phyloP scores from a whole-genome alignment of 108 stramenopile species.

The Nitzschia sp. region DNA sequence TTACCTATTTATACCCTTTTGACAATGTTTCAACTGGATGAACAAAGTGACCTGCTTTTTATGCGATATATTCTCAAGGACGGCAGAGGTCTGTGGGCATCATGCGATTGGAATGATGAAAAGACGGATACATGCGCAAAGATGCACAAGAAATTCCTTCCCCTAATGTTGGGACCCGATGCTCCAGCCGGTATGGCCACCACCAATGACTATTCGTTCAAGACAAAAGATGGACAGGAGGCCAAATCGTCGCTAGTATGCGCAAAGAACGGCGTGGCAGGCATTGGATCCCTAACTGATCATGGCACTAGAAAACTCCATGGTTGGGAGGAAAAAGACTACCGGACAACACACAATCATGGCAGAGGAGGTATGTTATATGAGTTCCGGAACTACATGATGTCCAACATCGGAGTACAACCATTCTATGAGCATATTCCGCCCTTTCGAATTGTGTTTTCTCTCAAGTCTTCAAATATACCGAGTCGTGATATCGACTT shows the following conservation, averaged over 20 bases:
- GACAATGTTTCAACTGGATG: slow-evolving; percentile 46
- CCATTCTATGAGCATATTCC: slow-evolving; percentile 16
- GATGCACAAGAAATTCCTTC: slow-evolving; percentile 52
- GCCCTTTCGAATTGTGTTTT: slow-evolving; percentile 52
- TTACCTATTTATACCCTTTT: slow-evolving; percentile 56
- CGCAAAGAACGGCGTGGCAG: slow-evolving; percentile 39
- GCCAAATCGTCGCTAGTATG: slow-evolving; percentile 33
- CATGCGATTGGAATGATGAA: slow-evolving; percentile 34
- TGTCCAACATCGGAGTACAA: slow-evolving; percentile 46
- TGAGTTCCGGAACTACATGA: slow-evolving; percentile 57
- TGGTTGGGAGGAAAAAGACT: slow-evolving; percentile 58
- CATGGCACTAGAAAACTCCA: slow-evolving; percentile 55
- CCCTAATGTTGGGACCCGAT: slow-evolving; percentile 42
- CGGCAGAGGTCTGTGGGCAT: slow-evolving; percentile 41
- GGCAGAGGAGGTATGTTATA: slow-evolving; percentile 52
- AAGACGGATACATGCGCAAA: slow-evolving; percentile 29
- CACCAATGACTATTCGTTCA: slow-evolving; percentile 12
- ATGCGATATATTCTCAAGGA: slow-evolving; percentile 39
- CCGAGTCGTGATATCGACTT: slow-evolving; percentile 38
- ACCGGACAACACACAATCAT: slow-evolving; percentile 45
- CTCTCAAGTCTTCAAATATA: slow-evolving; percentile 39
- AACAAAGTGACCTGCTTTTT: slow-evolving; percentile 34
- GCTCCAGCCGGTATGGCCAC: slow-evolving; percentile 4
- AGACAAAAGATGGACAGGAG: background rate
- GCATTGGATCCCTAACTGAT: slow-evolving; percentile 53